These are phyloP conservation scores for Coniosporium tulheliwenetii DNA, from an alignment of 2,329 filamentous ascomycete species.

Conservation along the genomic window DNA sequence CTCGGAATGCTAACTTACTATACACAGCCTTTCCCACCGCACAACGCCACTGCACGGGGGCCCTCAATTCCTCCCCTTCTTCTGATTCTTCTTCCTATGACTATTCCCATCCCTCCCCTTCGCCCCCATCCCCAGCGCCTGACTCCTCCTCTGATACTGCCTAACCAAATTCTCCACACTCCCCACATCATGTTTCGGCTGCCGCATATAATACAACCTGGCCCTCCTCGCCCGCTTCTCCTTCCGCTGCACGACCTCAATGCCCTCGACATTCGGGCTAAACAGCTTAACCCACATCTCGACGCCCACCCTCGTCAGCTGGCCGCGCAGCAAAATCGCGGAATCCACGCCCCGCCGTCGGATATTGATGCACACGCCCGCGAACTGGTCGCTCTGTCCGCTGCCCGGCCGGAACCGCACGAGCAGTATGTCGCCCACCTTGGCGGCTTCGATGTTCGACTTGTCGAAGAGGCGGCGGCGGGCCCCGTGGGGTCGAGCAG, in stretches of 20 bases:
- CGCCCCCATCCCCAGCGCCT: constrained; percentile 11
- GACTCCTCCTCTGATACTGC: constrained; percentile 43
- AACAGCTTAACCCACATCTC: constrained; percentile 99
- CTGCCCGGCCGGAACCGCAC: constrained; percentile 62
- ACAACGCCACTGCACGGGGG: too few species aligned
- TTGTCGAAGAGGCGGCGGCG: constrained; percentile 69
- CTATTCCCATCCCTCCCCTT: constrained; percentile 14
- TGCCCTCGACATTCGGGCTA: constrained; percentile 72
- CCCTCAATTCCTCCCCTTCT: constrained; percentile 10
- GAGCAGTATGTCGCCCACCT: constrained; percentile 79
- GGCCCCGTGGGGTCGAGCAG: constrained; percentile 73
- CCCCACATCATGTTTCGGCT: constrained; percentile 75
- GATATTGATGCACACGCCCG: constrained; percentile 77
- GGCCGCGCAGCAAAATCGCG: constrained; percentile 69
- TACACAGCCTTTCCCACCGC: too few species aligned
- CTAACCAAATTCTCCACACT: constrained; percentile 68
- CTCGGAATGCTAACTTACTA: too few species aligned
- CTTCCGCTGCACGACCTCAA: constrained; percentile 83
- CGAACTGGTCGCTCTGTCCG: constrained; percentile 52
- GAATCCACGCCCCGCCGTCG: constrained; percentile 69
- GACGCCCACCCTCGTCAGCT: constrained; percentile 72
- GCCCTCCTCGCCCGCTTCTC: constrained; percentile 76
- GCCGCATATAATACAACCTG: constrained; percentile 77
- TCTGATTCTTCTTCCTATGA: constrained; percentile 16
- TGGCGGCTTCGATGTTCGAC: constrained; percentile 61